Evolutionary conservation across 2,329 filamentous ascomycete species (phyloP).

Genomic region (Colletotrichum paranaense): DNA sequence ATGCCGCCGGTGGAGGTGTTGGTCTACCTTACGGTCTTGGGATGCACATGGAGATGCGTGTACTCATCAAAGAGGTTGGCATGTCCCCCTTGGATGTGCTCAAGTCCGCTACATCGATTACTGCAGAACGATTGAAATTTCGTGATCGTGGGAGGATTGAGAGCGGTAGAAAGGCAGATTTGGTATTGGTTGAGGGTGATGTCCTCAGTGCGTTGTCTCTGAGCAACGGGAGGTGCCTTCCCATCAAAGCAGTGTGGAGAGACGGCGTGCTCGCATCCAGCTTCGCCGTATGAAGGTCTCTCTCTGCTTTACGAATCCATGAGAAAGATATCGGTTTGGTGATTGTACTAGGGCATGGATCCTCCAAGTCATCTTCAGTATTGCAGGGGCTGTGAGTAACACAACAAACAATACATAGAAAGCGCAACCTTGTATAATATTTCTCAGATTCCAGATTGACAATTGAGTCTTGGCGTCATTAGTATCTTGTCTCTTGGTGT

Average conservation of each 20-base stretch:
- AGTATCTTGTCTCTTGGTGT: too few species aligned
- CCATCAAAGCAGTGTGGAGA: conserved; percentile 35
- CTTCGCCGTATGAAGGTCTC: neutral
- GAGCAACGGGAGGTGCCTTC: conserved; percentile 1
- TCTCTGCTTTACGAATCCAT: too few species aligned
- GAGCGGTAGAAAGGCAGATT: conserved; percentile 29
- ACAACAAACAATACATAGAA: too few species aligned
- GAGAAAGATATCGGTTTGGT: neutral
- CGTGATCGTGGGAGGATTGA: conserved; percentile 31
- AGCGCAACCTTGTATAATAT: too few species aligned
- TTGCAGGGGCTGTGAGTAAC: too few species aligned
- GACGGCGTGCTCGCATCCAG: conserved; percentile 15
- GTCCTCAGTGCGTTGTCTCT: conserved; percentile 18
- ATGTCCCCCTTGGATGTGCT: conserved; percentile 35
- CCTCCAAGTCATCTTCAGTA: too few species aligned
- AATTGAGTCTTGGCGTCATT: too few species aligned
- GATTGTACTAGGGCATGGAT: too few species aligned
- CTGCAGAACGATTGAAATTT: conserved; percentile 31
- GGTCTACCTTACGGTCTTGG: conserved; percentile 33
- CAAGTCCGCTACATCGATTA: conserved; percentile 32
- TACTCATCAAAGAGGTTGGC: conserved; percentile 34
- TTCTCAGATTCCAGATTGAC: too few species aligned
- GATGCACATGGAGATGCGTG: conserved; percentile 35
- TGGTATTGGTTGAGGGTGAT: conserved; percentile 35
- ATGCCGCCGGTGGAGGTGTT: conserved; percentile 29